Evolutionary conservation across 169 alveolate genomes (phyloP), one percentile per base, ranked within the genome.

Genomic region (Plasmodium coatneyi): DNA sequence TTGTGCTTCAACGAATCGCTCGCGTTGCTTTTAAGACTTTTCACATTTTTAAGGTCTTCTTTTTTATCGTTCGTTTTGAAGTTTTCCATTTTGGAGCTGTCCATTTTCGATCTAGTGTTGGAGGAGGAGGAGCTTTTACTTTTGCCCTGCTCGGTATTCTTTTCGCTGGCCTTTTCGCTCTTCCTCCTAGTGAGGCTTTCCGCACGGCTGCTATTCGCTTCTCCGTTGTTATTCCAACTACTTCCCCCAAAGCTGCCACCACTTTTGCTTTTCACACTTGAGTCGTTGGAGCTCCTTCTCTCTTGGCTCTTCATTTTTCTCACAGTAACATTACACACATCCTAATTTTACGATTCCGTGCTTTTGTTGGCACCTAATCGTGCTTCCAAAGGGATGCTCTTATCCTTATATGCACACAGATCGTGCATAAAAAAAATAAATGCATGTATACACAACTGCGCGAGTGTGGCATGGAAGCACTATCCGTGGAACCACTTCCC

Each of bases 241-340:
- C 36, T 25, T 39, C 28, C 32, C 39, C 39, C 39, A 1, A 32
- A 32, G 1, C 39, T 49, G 25, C 39, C 81, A 22, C 72, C 32
- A 83, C 79, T 72, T 79, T 87, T 87, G 70, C 30, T 76, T 5
- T 49, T 86, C n/a, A 39, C n/a, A 43, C n/a, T 86, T 22, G 49
- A 16, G 70, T 87, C 81, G 70, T 87, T 66, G 30, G 52, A 10
- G 25, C 66, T 76, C 30, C 70, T 84, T 56, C 46, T 87, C 36
- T 74, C 80, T 71, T 78, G 82, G 70, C 0, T 19, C 22, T 87
- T 87, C 93, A 87, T 87, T 78, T 56, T 87, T 56, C 30, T 34
- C 43, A 84, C 34, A 6, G 3, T 43, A 46, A 16, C 22, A 30
- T 52, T 39, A 84, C 19, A 70, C 72, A 71, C 46, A 71, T 72